A percentile compares a stretch with the other conserved stretches of the same genome.
Evolutionary conservation across 2,329 filamentous ascomycete species (phyloP).

Genomic region (Didymella glomerata): DNA sequence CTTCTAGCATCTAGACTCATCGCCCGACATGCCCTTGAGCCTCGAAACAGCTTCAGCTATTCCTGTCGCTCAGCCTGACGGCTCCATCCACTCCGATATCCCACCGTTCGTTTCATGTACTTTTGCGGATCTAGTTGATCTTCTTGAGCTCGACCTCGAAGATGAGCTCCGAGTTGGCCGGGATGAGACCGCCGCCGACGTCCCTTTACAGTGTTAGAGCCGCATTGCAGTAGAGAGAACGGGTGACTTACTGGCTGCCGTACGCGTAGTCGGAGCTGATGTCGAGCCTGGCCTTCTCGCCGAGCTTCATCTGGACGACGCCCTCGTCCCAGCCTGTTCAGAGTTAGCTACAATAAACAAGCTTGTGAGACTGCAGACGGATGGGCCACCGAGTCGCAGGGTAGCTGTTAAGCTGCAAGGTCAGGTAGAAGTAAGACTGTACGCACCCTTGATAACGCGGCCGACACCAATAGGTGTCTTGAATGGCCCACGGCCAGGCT

Average conservation of each 20-base stretch:
- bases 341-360: neutral
- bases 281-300: conserved; percentile 85
- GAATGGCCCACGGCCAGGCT: conserved; percentile 73
- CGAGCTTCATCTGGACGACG: conserved; percentile 77
- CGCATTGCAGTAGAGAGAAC: no score
- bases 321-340: conserved; percentile 67
- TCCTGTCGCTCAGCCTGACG: neutral
- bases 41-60: neutral
- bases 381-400: neutral
- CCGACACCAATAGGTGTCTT: conserved; percentile 79
- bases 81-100: neutral
- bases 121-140: conserved; percentile 37
- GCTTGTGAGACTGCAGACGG: neutral
- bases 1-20: neutral
- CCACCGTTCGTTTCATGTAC: neutral
- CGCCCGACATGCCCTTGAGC: neutral
- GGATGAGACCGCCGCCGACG: conserved; percentile 71
- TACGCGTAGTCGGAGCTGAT: conserved; percentile 72
- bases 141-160: conserved; percentile 61
- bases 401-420: neutral
- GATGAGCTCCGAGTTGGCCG: conserved; percentile 74
- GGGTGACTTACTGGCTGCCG: conserved; percentile 31
- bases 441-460: conserved; percentile 81
- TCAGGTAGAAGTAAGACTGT: neutral
- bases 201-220: neutral